Conservation (phyloP, 2,329 filamentous ascomycete species). For the Diaporthe citrichinensis region DNA sequence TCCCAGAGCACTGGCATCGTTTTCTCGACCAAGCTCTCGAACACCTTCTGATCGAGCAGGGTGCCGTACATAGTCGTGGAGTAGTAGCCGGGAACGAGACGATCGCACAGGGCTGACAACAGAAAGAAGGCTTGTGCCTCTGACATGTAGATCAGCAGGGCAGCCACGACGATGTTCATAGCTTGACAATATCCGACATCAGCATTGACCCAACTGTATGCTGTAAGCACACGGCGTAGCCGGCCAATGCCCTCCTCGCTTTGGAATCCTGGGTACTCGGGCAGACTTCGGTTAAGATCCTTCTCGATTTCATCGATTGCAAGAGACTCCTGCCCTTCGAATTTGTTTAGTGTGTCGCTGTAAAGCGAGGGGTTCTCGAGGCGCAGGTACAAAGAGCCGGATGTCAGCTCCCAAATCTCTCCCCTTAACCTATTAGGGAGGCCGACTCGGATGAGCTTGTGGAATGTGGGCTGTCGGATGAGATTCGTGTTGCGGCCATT, state of each 20-base stretch:
- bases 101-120: slow-evolving; percentile 91
- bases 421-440: slow-evolving; percentile 92
- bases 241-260: slow-evolving; percentile 94
- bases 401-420: slow-evolving; percentile 96
- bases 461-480: slow-evolving; percentile 95
- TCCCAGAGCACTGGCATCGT: slow-evolving; percentile 99
- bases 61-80: slow-evolving; percentile 99
- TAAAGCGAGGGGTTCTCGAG: slow-evolving; percentile 89
- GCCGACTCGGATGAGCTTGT: slow-evolving; percentile 96
- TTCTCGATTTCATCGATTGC: slow-evolving; percentile 99
- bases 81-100: slow-evolving; percentile 95
- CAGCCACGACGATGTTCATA: slow-evolving; percentile 99
- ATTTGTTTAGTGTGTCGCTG: slow-evolving; percentile 85
- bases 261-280: slow-evolving; percentile 97
- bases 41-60: slow-evolving; percentile 94
- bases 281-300: slow-evolving; percentile 94
- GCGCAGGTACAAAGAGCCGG: slow-evolving; percentile 89
- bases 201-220: slow-evolving; percentile 96
- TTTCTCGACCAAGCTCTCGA: slow-evolving; percentile 97
- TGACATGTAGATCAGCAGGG: slow-evolving; percentile 98
- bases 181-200: slow-evolving; percentile 99
- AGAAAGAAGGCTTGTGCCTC: slow-evolving; percentile 96
- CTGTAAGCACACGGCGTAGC: slow-evolving; percentile 90
- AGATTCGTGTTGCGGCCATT: slow-evolving; percentile 94
- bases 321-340: slow-evolving; percentile 87